phyloP scores from a whole-genome alignment of 2,329 filamentous ascomycete species.

The Drechmeria coniospora region DNA sequence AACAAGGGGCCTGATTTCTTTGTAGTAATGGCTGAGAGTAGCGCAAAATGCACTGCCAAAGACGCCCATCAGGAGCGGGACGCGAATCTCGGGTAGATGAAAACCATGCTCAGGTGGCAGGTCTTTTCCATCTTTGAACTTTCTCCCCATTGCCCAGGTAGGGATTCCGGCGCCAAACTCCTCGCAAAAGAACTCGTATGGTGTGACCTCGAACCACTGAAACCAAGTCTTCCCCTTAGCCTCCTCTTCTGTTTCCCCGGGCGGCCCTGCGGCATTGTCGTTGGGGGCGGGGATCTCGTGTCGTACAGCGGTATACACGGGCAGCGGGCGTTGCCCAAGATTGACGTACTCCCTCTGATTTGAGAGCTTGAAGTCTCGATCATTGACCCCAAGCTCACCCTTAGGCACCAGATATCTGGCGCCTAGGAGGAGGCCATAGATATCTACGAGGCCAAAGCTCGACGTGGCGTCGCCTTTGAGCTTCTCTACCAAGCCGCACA shows the following conservation, averaged over 20 bases:
- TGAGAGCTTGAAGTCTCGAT: slow-evolving; percentile 76
- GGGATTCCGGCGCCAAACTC: slow-evolving; percentile 85
- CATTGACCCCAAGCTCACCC: slow-evolving; percentile 59
- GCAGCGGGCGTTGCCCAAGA: slow-evolving; percentile 68
- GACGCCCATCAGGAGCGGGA: slow-evolving; percentile 80
- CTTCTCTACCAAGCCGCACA: slow-evolving; percentile 84
- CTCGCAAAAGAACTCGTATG: slow-evolving; percentile 91
- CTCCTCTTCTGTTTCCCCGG: slow-evolving; percentile 34
- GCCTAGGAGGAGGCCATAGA: slow-evolving; percentile 77
- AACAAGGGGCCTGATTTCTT: slow-evolving; percentile 74
- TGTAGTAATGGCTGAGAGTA: slow-evolving; percentile 90
- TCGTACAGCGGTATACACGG: slow-evolving; percentile 88
- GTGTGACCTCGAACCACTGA: slow-evolving; percentile 94
- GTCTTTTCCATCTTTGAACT: slow-evolving; percentile 53
- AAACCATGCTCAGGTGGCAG: slow-evolving; percentile 42
- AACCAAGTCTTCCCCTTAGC: slow-evolving; percentile 69
- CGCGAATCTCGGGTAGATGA: slow-evolving; percentile 67
- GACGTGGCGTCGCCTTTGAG: slow-evolving; percentile 56
- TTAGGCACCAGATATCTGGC: slow-evolving; percentile 70
- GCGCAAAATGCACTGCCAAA: slow-evolving; percentile 96
- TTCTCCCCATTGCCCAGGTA: slow-evolving; percentile 80
- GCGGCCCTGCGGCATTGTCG: slow-evolving; percentile 12
- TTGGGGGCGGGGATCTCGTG: slow-evolving; percentile 74
- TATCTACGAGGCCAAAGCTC: slow-evolving; percentile 79
- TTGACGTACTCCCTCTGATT: slow-evolving; percentile 66